Conservation (phyloP, 129 eudicot species). For the Escallonia herrerae region DNA sequence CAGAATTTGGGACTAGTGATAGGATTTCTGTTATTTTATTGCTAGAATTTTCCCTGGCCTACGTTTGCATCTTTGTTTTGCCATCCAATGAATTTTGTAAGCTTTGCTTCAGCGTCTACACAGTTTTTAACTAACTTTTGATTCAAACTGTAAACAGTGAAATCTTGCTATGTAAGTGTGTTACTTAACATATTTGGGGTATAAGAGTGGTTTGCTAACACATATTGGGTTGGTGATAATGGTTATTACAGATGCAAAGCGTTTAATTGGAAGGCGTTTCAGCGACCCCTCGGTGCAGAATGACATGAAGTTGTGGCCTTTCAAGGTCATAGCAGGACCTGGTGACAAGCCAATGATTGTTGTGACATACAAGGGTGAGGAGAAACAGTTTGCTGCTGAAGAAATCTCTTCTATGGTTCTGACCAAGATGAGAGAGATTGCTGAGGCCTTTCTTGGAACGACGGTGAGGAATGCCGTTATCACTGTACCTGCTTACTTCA, state of each 20-base stretch:
- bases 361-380: conserved; percentile 12
- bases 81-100: no score
- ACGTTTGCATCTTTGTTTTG: no score
- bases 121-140: no score
- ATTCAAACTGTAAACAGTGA: no score
- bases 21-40: no score
- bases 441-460: conserved; percentile 16
- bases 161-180: no score
- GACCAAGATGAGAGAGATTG: conserved; percentile 14
- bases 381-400: conserved; percentile 14
- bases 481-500: conserved; percentile 17
- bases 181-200: no score
- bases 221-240: neutral
- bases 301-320: conserved; percentile 18
- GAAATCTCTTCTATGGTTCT: conserved; percentile 18
- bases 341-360: conserved; percentile 19
- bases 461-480: conserved; percentile 13
- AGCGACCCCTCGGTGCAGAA: conserved; percentile 10
- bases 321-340: conserved; percentile 17
- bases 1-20: no score
- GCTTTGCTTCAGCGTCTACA: no score
- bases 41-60: no score
- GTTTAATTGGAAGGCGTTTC: conserved; percentile 15
- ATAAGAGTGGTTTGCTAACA: no score
- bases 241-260: conserved; percentile 10